Evolutionary conservation across 148 eudicot species (phyloP).

Genomic region (Rhododendron simsii): DNA sequence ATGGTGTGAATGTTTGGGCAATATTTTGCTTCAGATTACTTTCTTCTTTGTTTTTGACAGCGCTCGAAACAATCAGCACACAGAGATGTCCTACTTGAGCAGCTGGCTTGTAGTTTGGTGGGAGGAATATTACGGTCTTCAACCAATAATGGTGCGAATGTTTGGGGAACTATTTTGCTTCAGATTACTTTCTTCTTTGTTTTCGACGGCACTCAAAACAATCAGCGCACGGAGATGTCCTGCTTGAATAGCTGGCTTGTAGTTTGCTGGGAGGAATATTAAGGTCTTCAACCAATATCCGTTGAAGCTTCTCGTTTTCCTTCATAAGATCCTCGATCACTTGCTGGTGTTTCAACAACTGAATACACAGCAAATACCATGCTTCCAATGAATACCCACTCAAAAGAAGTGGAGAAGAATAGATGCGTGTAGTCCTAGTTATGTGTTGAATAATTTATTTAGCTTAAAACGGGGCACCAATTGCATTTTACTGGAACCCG

Average conservation of each 20-base stretch:
- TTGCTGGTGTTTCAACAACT: slow-evolving; percentile 88
- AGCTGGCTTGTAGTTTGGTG: slow-evolving; percentile 40
- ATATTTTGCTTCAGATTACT: slow-evolving; percentile 5
- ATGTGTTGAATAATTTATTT: background rate
- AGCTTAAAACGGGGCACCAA: background rate
- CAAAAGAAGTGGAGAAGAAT: background rate
- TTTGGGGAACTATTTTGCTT: background rate
- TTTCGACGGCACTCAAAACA: slow-evolving; percentile 84
- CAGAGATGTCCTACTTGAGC: slow-evolving; percentile 31
- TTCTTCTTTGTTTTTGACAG: slow-evolving; percentile 63
- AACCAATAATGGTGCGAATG: slow-evolving; percentile 25
- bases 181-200: slow-evolving; percentile 41
- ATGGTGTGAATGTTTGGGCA: background rate
- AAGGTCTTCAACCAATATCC: slow-evolving; percentile 70
- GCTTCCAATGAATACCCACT: background rate
- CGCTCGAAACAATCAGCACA: slow-evolving; percentile 79
- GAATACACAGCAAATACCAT: slow-evolving; percentile 1
- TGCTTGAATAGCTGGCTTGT: slow-evolving; percentile 31
- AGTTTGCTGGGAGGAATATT: slow-evolving; percentile 66
- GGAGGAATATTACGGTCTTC: slow-evolving; percentile 77
- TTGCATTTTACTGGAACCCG: background rate
- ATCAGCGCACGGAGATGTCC: slow-evolving; percentile 51
- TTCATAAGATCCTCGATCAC: slow-evolving; percentile 73
- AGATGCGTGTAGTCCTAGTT: background rate
- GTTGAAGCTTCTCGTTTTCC: slow-evolving; percentile 85